Percentiles rank a stretch among this genome's conserved stretches.
These are phyloP conservation scores for Fusarium sp. DNA, from an alignment of 2,329 filamentous ascomycete species.

Conservation along the genomic window DNA sequence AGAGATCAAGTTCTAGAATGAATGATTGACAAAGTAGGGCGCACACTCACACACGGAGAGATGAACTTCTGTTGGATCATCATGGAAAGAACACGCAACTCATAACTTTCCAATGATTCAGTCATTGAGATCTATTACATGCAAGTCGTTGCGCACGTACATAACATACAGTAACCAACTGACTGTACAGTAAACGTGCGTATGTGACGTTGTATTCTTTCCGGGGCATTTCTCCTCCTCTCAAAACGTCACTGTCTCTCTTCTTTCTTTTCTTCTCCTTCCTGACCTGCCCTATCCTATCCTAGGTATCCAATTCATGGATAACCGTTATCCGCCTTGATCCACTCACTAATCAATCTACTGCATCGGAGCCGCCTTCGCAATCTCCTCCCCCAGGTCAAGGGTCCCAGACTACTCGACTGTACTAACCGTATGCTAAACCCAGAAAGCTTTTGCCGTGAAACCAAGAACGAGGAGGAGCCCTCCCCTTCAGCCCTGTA, in stretches of 20 bases:
- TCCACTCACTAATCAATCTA: conserved; percentile 2
- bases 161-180: not conserved
- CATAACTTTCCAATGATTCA: not conserved
- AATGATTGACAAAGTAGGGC: not conserved
- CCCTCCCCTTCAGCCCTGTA: conserved; percentile 28
- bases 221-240: not conserved
- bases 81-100: not conserved
- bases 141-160: not conserved
- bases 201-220: conserved; percentile 2
- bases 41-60: too few species aligned
- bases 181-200: not conserved
- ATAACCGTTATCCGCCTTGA: not conserved
- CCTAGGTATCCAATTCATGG: not conserved
- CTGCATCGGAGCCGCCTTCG: not conserved
- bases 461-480: not conserved
- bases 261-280: not conserved
- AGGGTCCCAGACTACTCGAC: not conserved
- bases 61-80: not conserved
- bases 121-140: not conserved
- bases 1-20: not conserved
- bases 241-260: not conserved
- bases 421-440: not conserved
- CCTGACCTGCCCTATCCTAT: not conserved
- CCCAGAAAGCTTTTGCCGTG: conserved; percentile 4
- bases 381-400: not conserved